Percentiles rank a stretch among this genome's conserved stretches.
Conservation (phyloP, 2,329 filamentous ascomycete genomes). For the Fusarium ramigenum region DNA sequence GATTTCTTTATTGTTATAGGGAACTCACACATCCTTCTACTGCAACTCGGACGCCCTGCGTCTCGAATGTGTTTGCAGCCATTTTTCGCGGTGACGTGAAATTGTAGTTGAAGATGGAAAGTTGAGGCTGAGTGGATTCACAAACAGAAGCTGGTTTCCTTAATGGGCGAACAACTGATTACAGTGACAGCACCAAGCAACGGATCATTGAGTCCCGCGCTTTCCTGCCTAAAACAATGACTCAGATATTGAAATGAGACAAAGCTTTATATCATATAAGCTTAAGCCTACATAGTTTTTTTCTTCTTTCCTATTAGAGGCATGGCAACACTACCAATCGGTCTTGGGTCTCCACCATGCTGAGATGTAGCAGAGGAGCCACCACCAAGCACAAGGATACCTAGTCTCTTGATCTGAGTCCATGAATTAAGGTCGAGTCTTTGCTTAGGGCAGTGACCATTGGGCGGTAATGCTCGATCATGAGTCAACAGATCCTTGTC, state of each 20-base stretch:
- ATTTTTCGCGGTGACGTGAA: slow-evolving; percentile 35
- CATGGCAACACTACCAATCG: neutral
- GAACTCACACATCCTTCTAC: slow-evolving; percentile 83
- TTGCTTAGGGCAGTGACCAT: neutral
- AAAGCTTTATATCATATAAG: neutral
- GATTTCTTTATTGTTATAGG: no score
- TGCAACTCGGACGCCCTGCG: slow-evolving; percentile 74
- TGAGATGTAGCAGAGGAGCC: neutral
- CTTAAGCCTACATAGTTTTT: neutral
- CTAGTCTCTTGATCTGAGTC: neutral
- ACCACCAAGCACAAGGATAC: neutral
- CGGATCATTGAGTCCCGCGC: neutral
- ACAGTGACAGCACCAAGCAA: neutral
- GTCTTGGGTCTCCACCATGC: neutral
- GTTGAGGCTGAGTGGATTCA: slow-evolving; percentile 24
- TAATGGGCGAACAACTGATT: neutral
- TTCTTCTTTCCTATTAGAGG: neutral
- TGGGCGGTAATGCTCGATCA: neutral
- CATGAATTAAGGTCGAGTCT: neutral
- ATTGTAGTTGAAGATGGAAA: slow-evolving; percentile 24
- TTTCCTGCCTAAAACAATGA: neutral
- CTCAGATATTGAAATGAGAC: neutral
- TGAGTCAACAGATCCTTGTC: slow-evolving; percentile 3
- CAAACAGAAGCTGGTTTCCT: slow-evolving; percentile 13
- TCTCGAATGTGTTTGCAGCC: slow-evolving; percentile 47